phyloP scores from a whole-genome alignment of 2,329 filamentous ascomycete species.

The Beauveria sp. region DNA sequence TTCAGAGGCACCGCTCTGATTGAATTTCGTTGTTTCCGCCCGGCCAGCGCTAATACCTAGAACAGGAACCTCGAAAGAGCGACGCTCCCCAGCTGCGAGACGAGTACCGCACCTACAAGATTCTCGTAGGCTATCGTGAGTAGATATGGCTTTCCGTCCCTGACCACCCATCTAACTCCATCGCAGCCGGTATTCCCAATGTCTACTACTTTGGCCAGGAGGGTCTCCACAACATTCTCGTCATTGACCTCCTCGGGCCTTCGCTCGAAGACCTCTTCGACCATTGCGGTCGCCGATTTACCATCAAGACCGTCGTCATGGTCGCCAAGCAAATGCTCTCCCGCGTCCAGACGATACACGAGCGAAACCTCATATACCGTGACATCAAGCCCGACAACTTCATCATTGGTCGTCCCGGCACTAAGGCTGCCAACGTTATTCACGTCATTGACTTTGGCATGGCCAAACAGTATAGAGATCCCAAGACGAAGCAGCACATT shows the following conservation, averaged over 20 bases:
- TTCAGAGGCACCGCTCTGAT: background rate
- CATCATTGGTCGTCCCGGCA: conserved; percentile 83
- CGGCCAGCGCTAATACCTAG: conserved; percentile 1
- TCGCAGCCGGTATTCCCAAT: conserved; percentile 88
- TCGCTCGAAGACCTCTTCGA: conserved; percentile 96
- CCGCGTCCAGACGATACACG: conserved; percentile 86
- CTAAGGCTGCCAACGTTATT: conserved; percentile 95
- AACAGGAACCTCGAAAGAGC: conserved; percentile 94
- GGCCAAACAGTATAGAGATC: conserved; percentile 98
- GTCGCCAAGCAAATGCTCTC: conserved; percentile 99
- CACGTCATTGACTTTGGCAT: conserved; percentile 99
- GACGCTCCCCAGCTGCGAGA: conserved; percentile 96
- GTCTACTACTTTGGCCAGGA: conserved; percentile 99
- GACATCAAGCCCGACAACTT: conserved; percentile 99
- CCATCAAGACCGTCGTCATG: conserved; percentile 98
- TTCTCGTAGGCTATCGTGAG: conserved; percentile 97
- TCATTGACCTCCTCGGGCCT: conserved; percentile 91
- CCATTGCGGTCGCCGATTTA: conserved; percentile 90
- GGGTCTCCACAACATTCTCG: conserved; percentile 95
- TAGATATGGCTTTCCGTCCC: background rate
- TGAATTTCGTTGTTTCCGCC: background rate
- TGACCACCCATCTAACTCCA: conserved; percentile 13
- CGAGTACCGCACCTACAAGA: conserved; percentile 99
- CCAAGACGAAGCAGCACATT: conserved; percentile 98
- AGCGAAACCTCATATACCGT: conserved; percentile 98